Conservation (phyloP, 2,329 filamentous ascomycete species). For the Pseudocercospora fuligena region DNA sequence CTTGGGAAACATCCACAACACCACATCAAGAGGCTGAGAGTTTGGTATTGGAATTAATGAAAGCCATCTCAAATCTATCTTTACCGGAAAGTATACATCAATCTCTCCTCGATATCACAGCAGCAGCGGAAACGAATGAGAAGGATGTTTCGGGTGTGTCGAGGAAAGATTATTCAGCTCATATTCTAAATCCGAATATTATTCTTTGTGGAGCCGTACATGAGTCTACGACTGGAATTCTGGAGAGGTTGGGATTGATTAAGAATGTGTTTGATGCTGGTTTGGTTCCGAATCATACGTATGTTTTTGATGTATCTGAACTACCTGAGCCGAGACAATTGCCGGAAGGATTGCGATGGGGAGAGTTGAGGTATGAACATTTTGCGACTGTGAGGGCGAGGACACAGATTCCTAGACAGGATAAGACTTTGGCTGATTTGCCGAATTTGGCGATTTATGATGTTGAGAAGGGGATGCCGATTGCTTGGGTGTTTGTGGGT, state of each 20-base stretch:
- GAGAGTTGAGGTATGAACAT: slow-evolving; percentile 56
- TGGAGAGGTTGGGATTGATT: slow-evolving; percentile 33
- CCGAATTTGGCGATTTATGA: slow-evolving; percentile 44
- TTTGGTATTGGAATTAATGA: slow-evolving; percentile 26
- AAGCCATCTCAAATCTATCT: slow-evolving; percentile 16
- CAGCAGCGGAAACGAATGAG: neutral
- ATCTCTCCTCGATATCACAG: neutral
- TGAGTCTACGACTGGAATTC: slow-evolving; percentile 28
- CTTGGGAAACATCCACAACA: slow-evolving; percentile 33
- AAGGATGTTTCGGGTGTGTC: slow-evolving; percentile 25
- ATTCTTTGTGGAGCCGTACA: slow-evolving; percentile 42
- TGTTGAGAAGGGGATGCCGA: slow-evolving; percentile 51
- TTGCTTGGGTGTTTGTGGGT: slow-evolving; percentile 70
- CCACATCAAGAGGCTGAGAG: slow-evolving; percentile 8
- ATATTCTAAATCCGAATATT: slow-evolving; percentile 26
- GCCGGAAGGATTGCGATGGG: slow-evolving; percentile 62
- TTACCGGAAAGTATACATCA: slow-evolving; percentile 24
- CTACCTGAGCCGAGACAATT: slow-evolving; percentile 34
- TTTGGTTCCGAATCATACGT: slow-evolving; percentile 33
- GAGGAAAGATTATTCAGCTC: slow-evolving; percentile 29
- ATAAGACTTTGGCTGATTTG: slow-evolving; percentile 50
- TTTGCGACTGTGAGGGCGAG: slow-evolving; percentile 60
- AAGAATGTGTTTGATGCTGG: slow-evolving; percentile 23
- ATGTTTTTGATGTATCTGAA: slow-evolving; percentile 33
- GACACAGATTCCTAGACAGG: slow-evolving; percentile 62